Evolutionary conservation across 169 alveolate genomes (phyloP).

Genomic region (Plasmodium vivax): DNA sequence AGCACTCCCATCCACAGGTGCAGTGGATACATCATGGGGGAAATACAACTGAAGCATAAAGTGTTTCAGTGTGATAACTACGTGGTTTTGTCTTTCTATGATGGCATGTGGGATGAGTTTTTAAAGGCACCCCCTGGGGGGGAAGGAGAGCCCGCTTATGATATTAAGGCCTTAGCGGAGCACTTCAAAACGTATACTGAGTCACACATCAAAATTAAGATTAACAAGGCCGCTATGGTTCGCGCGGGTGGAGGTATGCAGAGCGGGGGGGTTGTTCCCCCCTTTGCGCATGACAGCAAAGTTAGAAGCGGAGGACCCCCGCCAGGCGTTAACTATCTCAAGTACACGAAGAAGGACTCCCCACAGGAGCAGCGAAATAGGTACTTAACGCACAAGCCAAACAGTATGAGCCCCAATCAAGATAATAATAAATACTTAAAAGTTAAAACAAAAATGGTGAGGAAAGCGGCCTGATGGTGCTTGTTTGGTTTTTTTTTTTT

Average conservation of each 20-base stretch:
- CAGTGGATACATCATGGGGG: slow-evolving; percentile 73
- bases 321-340: slow-evolving; percentile 7
- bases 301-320: background rate
- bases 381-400: slow-evolving; percentile 39
- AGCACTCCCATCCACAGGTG: slow-evolving; percentile 68
- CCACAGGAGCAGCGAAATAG: background rate
- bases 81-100: slow-evolving; percentile 60
- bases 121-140: background rate
- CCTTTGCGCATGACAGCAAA: background rate
- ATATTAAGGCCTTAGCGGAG: slow-evolving; percentile 58
- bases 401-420: background rate
- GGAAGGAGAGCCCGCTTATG: background rate
- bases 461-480: background rate
- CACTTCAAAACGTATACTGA: slow-evolving; percentile 56
- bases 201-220: slow-evolving; percentile 65
- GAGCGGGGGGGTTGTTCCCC: background rate
- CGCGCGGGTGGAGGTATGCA: background rate
- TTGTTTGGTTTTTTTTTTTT: background rate
- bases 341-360: slow-evolving; percentile 5
- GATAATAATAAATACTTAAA: slow-evolving; percentile 41
- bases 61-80: slow-evolving; percentile 66
- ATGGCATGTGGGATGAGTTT: slow-evolving; percentile 70
- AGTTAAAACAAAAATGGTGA: slow-evolving; percentile 18
- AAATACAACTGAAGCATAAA: slow-evolving; percentile 70
- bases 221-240: background rate